These are phyloP conservation scores for Loxodes magnus DNA, from an alignment of 73 alveolate genomes.

Conservation along the genomic window DNA sequence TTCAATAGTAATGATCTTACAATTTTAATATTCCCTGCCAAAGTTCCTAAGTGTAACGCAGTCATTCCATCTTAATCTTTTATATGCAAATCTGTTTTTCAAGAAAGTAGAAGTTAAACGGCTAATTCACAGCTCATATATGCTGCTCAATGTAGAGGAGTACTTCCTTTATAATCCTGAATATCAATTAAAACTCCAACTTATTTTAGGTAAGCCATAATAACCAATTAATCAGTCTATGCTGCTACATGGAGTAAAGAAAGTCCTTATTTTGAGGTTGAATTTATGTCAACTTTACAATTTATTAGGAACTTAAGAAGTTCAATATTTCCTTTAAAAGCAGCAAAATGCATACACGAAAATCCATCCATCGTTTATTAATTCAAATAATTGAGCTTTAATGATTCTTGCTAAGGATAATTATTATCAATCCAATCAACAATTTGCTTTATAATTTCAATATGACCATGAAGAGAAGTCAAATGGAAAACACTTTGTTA, in stretches of 20 bases:
- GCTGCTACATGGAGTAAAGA: conserved; percentile 42
- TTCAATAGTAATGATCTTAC: conserved; percentile 61
- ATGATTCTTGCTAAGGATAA: too few species aligned
- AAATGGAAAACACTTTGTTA: too few species aligned
- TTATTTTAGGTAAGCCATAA: conserved; percentile 14
- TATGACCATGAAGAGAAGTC: too few species aligned
- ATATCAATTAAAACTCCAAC: conserved; percentile 40
- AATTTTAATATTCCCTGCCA: conserved; percentile 34
- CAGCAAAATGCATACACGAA: conserved; percentile 63
- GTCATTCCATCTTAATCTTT: conserved; percentile 64
- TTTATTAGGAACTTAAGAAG: too few species aligned
- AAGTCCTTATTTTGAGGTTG: too few species aligned
- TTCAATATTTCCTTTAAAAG: conserved; percentile 70
- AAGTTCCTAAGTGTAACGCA: conserved; percentile 71
- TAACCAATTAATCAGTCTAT: conserved; percentile 1
- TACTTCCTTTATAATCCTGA: conserved; percentile 46
- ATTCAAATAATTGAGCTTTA: too few species aligned
- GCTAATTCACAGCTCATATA: conserved; percentile 55
- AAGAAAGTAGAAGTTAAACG: conserved; percentile 45
- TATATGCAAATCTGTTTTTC: conserved; percentile 41
- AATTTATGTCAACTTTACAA: too few species aligned
- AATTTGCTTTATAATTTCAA: too few species aligned
- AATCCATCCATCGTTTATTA: too few species aligned
- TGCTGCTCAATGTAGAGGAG: conserved; percentile 89
- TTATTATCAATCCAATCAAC: too few species aligned